A percentile compares a stretch with the other conserved stretches of the same genome.
Conservation (phyloP, 1,284 basidiomycete genomes). For the Sporisorium exsertum region DNA sequence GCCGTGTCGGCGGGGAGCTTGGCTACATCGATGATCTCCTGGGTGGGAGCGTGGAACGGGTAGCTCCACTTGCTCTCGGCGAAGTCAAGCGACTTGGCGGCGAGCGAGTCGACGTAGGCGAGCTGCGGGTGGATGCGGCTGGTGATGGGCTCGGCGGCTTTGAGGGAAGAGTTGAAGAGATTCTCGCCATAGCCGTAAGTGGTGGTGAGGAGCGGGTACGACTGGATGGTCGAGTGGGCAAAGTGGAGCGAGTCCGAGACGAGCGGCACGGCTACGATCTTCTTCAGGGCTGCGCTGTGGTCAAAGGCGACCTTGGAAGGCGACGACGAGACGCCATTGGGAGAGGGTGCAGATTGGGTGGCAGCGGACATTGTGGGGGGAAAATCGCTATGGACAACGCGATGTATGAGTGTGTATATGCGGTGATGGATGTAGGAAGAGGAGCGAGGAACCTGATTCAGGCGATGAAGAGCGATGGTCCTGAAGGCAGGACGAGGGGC, state of each 20-base stretch:
- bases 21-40: constrained; percentile 55
- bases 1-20: constrained; percentile 59
- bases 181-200: constrained; percentile 58
- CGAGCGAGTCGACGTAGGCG: constrained; percentile 57
- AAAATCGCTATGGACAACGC: neutral
- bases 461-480: neutral
- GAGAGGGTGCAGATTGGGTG: constrained; percentile 40
- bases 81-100: constrained; percentile 62
- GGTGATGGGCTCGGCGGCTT: constrained; percentile 60
- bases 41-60: constrained; percentile 66
- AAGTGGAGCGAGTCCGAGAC: constrained; percentile 60
- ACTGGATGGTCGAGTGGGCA: constrained; percentile 61
- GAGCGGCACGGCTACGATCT: constrained; percentile 59
- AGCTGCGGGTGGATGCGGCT: constrained; percentile 62
- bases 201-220: constrained; percentile 57
- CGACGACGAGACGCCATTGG: constrained; percentile 42
- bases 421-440: neutral
- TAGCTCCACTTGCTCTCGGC: constrained; percentile 66
- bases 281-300: constrained; percentile 56
- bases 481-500: neutral
- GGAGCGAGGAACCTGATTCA: neutral
- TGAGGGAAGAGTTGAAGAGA: constrained; percentile 52
- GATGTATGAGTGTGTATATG: neutral
- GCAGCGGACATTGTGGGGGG: constrained; percentile 41
- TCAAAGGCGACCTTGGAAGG: constrained; percentile 46